Evolutionary conservation across 208 protist genomes (phyloP).

Genomic region (Acanthamoeba sp.): DNA sequence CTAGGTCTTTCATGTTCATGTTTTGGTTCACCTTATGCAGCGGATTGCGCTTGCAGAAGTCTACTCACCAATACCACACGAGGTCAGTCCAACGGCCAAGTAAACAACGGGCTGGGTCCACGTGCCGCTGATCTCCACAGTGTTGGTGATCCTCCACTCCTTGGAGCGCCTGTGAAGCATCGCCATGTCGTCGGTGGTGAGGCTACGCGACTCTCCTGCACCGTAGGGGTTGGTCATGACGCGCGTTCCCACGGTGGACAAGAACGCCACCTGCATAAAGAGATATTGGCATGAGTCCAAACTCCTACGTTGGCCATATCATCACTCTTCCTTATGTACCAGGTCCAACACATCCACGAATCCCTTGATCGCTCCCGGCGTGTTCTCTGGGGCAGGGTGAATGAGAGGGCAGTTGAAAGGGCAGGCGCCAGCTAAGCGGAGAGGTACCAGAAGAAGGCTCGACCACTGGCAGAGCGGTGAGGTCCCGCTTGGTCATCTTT

Average conservation of each 20-base stretch:
- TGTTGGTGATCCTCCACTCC: conserved; percentile 31
- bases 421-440: no score
- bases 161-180: conserved; percentile 32
- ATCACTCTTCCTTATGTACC: not conserved
- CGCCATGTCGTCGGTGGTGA: conserved; percentile 15
- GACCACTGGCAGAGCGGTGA: not conserved
- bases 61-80: not conserved
- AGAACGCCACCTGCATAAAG: not conserved
- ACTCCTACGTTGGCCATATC: no score
- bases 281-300: not conserved
- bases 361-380: not conserved
- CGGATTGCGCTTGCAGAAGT: conserved; percentile 42
- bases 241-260: conserved; percentile 14
- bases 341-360: conserved; percentile 21
- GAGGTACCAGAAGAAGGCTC: not conserved
- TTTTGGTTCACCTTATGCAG: conserved; percentile 34
- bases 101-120: not conserved
- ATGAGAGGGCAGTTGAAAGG: not conserved
- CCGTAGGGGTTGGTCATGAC: conserved; percentile 45
- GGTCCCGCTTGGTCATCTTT: conserved; percentile 15
- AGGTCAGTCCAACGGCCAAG: not conserved
- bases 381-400: not conserved
- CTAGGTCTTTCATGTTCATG: conserved; percentile 21
- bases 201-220: not conserved
- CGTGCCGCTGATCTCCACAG: not conserved